Evolutionary conservation across 2,329 filamentous ascomycete species (phyloP).

Genomic region (Paraconiothyrium brasiliense): DNA sequence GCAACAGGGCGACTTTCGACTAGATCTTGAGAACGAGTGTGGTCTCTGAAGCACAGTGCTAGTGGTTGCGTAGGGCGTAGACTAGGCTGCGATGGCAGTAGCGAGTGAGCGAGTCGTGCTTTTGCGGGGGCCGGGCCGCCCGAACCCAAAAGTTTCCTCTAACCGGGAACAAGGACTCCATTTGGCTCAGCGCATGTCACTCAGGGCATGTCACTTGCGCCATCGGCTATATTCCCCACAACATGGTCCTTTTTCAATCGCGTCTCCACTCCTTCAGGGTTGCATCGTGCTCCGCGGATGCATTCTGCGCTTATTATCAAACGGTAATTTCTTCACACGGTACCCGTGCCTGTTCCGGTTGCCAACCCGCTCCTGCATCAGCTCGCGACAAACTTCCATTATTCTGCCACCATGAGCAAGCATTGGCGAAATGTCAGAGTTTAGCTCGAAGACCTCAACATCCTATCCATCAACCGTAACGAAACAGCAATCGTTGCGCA

Average conservation of each 20-base stretch:
- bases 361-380: not conserved
- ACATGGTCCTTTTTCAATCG: not conserved
- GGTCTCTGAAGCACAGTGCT: not conserved
- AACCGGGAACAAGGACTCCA: not conserved
- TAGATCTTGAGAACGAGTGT: not conserved
- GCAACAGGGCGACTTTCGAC: not conserved
- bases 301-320: not conserved
- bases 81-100: not conserved
- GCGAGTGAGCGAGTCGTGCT: not conserved
- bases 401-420: not conserved
- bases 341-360: not conserved
- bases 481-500: not conserved
- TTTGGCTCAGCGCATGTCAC: not conserved
- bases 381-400: not conserved
- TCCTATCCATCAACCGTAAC: not conserved
- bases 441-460: not conserved
- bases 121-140: conserved; percentile 9
- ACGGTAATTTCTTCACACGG: not conserved
- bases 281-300: not conserved
- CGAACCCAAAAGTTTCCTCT: not conserved
- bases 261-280: not conserved
- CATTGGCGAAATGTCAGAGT: not conserved
- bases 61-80: not conserved
- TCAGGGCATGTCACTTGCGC: not conserved
- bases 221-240: not conserved